Percentiles rank a stretch among this genome's conserved stretches.
These are phyloP conservation scores for Mucor circinelloides DNA, from an alignment of 371 early-diverging fungal species.

Conservation along the genomic window DNA sequence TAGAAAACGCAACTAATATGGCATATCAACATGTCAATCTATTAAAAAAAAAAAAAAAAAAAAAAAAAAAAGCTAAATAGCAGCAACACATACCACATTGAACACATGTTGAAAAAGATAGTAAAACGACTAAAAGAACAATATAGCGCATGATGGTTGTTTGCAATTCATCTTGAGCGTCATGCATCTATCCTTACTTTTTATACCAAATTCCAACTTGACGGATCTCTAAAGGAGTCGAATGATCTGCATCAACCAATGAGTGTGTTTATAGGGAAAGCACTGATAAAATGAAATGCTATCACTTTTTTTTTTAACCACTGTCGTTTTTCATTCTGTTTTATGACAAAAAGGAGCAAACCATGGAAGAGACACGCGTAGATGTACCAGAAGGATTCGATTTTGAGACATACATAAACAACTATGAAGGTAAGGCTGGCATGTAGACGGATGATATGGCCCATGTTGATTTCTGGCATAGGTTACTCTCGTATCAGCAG, in stretches of 20 bases:
- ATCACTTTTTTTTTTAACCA: neutral
- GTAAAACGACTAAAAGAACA: neutral
- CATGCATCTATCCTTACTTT: neutral
- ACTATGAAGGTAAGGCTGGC: constrained; percentile 60
- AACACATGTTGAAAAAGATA: neutral
- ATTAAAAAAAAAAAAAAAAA: neutral
- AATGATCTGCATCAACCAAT: neutral
- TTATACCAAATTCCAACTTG: neutral
- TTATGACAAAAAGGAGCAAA: neutral
- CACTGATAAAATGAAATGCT: neutral
- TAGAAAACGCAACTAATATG: constrained; percentile 27
- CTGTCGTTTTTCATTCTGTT: neutral
- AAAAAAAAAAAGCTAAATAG: neutral
- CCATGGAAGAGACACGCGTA: constrained; percentile 26
- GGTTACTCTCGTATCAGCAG: constrained; percentile 74
- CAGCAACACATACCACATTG: neutral
- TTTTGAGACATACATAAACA: constrained; percentile 69
- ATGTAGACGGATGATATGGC: neutral
- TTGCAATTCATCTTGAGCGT: neutral
- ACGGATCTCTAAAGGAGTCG: neutral
- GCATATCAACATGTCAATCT: neutral
- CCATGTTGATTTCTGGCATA: constrained; percentile 14
- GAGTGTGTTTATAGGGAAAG: constrained; percentile 1
- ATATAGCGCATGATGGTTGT: neutral
- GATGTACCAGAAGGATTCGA: constrained; percentile 62